Evolutionary conservation across 371 early-diverging fungal genomes (phyloP), one percentile per base, ranked within the genome.

Genomic region (Nematocida sp.): DNA sequence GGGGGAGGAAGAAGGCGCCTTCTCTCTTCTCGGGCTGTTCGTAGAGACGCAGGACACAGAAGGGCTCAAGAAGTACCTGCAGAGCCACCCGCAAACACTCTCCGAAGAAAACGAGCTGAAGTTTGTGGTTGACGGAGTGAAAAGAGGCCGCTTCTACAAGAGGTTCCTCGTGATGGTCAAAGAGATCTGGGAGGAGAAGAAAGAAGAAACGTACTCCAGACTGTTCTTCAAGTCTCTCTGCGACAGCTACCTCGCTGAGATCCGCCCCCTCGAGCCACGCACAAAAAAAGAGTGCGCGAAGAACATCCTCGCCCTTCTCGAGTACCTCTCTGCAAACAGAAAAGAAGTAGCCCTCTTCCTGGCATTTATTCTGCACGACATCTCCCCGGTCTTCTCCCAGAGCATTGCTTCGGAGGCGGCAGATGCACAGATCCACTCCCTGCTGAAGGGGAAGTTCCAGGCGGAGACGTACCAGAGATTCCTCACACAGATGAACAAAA

Each of bases 391-490:
- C 8, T 17, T 70, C 0, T 57, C 74, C 17, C 74, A 70, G 63
- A 25, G 15, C 2, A 29, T 70, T 32, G 27, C 62, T 32, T 25
- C 27, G 31, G 27, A 46, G n/a, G 17, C 52, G 5, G 46, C 37
- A 41, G 67, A 70, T 34, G 34, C 38, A n/a, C 13, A 76, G 0
- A 45, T 53, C 2, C 34, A 70, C 46, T 25, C 66, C 19, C 58
- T 70, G 11, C 74, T 70, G 4, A 37, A n/a, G 17, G 76, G 76
- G 0, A 54, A 55, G 64, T 76, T 76, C 66, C 64, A 76, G 64
- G 54, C 64, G 13, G 34, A 38, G 1, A 56, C 49, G 37, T 63
- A 64, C 45, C 64, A 76, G 27, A 48, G 51, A 49, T 76, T 76
- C 53, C 34, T 76, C 5, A 53, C 64, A 0, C 57, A 76, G 19